These are phyloP conservation scores for Multifurca ochricompacta DNA, from an alignment of 768 basidiomycete species.

Conservation along the genomic window DNA sequence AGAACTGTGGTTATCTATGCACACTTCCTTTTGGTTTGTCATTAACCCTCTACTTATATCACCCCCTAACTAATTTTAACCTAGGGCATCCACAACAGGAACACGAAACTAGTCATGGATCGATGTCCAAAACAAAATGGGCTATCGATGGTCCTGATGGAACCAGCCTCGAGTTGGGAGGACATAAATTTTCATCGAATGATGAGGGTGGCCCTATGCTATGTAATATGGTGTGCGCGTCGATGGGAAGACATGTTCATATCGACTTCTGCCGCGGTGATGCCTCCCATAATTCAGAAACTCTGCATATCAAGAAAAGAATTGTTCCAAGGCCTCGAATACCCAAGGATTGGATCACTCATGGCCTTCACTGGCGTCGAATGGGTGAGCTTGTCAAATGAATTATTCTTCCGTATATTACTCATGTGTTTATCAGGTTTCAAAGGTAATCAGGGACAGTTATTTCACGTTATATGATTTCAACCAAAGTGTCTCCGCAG, in stretches of 20 bases:
- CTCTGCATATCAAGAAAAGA: constrained; percentile 37
- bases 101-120: constrained; percentile 56
- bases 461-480: neutral
- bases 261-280: constrained; percentile 46
- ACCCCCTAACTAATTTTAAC: neutral
- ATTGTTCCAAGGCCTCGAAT: constrained; percentile 39
- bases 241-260: constrained; percentile 50
- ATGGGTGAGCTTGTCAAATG: constrained; percentile 32
- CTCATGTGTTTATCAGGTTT: constrained; percentile 34
- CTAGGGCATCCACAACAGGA: constrained; percentile 50
- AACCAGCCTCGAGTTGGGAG: constrained; percentile 43
- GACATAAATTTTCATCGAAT: constrained; percentile 43
- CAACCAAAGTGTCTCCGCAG: constrained; percentile 23
- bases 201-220: constrained; percentile 57
- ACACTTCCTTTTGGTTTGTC: constrained; percentile 44
- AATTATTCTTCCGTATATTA: neutral
- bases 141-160: constrained; percentile 46
- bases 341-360: constrained; percentile 47
- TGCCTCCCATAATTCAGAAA: constrained; percentile 36
- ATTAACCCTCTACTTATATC: neutral
- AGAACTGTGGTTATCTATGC: too few relatives aligned
- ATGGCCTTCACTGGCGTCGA: constrained; percentile 45
- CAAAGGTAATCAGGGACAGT: constrained; percentile 34
- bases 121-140: constrained; percentile 53
- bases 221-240: constrained; percentile 46